Conservation (phyloP, 2,329 filamentous ascomycete species). For the Diaporthe aspalathi region DNA sequence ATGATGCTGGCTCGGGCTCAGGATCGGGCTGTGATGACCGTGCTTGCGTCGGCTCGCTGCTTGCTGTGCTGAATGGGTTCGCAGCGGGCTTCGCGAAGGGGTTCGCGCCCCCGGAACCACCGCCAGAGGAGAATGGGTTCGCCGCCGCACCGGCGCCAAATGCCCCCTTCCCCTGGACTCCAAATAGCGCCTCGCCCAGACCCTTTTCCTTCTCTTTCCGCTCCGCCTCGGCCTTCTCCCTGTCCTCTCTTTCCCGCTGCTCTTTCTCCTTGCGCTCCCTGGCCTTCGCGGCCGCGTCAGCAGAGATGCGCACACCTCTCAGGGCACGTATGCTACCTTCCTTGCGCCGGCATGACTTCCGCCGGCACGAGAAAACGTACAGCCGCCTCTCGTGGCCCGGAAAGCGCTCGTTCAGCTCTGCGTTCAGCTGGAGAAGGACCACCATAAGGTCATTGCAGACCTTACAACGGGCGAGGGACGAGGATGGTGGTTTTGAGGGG, state of each 20-base stretch:
- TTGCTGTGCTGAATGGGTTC: slow-evolving; percentile 55
- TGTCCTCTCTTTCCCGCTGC: slow-evolving; percentile 48
- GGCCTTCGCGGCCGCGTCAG: slow-evolving; percentile 48
- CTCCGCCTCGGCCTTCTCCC: slow-evolving; percentile 47
- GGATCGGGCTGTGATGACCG: slow-evolving; percentile 40
- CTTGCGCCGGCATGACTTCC: slow-evolving; percentile 82
- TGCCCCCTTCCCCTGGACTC: slow-evolving; percentile 61
- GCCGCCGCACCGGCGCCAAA: slow-evolving; percentile 50
- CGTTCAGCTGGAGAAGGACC: slow-evolving; percentile 90
- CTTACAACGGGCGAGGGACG: slow-evolving; percentile 84
- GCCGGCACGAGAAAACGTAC: slow-evolving; percentile 86
- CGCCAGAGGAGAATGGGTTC: slow-evolving; percentile 72
- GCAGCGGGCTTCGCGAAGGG: slow-evolving; percentile 65
- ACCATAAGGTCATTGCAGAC: slow-evolving; percentile 86
- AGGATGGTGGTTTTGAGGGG: slow-evolving; percentile 75
- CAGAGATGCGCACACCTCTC: slow-evolving; percentile 72
- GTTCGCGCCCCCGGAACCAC: slow-evolving; percentile 66
- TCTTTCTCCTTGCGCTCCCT: slow-evolving; percentile 49
- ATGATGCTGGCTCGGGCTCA: background rate
- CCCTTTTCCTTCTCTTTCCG: slow-evolving; percentile 49
- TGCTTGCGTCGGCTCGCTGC: slow-evolving; percentile 47
- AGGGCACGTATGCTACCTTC: slow-evolving; percentile 83
- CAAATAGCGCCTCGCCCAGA: slow-evolving; percentile 78
- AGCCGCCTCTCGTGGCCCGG: slow-evolving; percentile 87
- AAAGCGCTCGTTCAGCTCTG: slow-evolving; percentile 87